Evolutionary conservation across 2,329 filamentous ascomycete species (phyloP), one percentile per base, ranked within the genome.

Genomic region (Colletotrichum coccodes): DNA sequence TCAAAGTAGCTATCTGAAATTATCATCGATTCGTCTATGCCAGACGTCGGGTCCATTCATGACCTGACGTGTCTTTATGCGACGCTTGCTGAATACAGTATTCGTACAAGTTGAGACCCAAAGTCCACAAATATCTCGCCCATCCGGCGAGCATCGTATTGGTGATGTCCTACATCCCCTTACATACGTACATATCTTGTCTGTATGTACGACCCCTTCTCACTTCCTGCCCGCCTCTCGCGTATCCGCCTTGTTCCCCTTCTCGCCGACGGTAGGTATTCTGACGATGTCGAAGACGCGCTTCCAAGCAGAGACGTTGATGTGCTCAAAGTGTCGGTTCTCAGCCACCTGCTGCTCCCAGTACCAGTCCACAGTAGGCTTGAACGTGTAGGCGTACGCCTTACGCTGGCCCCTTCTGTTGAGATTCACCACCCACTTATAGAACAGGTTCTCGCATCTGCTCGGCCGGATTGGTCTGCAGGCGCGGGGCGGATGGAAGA

Each of bases 281-380:
- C 58, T 44, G 3, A 70, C 12, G n/a, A 56, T 7, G 12, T 73
- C 62, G 46, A 85, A 82, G 9, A 87, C 76, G 7, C 62, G 72
- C 36, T 83, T 77, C 81, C 83, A 89, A 3, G 75, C 65, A 36
- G 76, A 76, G 6, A 89, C 82, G 5, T 76, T 73, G 4, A 90
- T 77, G 69, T 89, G 86, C 59, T 83, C 82, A 62, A 80, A 87
- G 1, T 81, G 83, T 23, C 86, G 80, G 2, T 84, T 85, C 72
- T 86, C 84, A 5, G 60, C 40, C 1, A 74, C 73, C 28, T 78
- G 72, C 70, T 87, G 84, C 42, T 83, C 77, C 4, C 72, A 71
- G 70, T 89, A 90, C 88, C 88, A 90, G 5, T 83, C 76, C 68
- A 78, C 68, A 2, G 87, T 89, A 9, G 85, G 81, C 47, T 73